A percentile compares a stretch with the other conserved stretches of the same genome.
Evolutionary conservation across 352 stramenopile species (phyloP).

Genomic region (Pythium brassicae): DNA sequence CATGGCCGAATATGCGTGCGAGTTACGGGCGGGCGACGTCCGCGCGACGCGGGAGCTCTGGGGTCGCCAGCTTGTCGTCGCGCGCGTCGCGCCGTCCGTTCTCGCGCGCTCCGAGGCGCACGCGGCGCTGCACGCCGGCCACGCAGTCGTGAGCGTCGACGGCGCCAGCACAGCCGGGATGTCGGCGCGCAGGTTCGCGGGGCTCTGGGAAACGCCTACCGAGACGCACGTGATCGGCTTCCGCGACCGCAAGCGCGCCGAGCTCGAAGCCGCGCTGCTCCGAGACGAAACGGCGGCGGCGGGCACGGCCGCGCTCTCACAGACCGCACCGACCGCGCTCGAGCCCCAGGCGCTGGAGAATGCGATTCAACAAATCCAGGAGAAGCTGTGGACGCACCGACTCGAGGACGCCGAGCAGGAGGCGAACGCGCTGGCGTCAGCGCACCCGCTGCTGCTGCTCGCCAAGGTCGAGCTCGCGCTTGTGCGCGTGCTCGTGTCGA

Average conservation of each 20-base stretch:
- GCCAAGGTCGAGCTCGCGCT: conserved; percentile 25
- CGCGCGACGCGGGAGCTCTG: conserved; percentile 36
- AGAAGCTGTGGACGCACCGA: conserved; percentile 27
- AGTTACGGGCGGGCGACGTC: conserved; percentile 18
- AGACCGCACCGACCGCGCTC: no score
- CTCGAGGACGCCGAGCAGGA: conserved; percentile 14
- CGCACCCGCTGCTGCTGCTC: conserved; percentile 19
- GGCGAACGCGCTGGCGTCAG: conserved; percentile 8
- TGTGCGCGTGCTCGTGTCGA: conserved; percentile 33
- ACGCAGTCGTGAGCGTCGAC: conserved; percentile 33
- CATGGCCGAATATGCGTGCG: conserved; percentile 31
- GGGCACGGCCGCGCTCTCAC: background rate
- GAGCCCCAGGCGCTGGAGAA: background rate
- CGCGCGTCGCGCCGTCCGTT: conserved; percentile 15
- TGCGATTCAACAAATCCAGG: conserved; percentile 14
- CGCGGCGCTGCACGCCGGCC: conserved; percentile 19
- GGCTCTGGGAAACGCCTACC: conserved; percentile 19
- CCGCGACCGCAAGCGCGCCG: conserved; percentile 28
- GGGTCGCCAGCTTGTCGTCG: conserved; percentile 35
- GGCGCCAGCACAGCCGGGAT: conserved; percentile 14
- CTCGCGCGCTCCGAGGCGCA: conserved; percentile 15
- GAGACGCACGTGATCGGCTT: conserved; percentile 13
- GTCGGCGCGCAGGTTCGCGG: conserved; percentile 25
- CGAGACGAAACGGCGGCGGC: conserved; percentile 9
- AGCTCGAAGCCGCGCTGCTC: conserved; percentile 27